Base-by-base conservation (phyloP, 2,329 filamentous ascomycete species). In the Colletotrichum chlorophyti region DNA sequence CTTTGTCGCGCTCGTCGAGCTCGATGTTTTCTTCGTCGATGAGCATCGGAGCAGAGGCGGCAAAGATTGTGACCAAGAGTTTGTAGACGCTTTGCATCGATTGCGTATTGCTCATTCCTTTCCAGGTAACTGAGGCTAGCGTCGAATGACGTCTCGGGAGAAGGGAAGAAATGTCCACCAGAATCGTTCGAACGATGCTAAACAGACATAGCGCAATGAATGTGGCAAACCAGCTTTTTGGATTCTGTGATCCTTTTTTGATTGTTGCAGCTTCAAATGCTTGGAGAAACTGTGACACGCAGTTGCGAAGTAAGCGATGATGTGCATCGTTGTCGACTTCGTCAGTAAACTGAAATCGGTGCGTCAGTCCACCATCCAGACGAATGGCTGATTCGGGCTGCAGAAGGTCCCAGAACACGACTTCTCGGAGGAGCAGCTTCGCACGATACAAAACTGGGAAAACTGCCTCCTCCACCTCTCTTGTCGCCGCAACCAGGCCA, bases 151-250 rank as follows among this genome's bases (percentile, higher is more conserved):
- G 55, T 29, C 59, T 60, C 15, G 67, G 62, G 17, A 65, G 61
- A 48, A 65, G 62, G 6, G 73, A 70, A 19, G 73, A 71, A 29
- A 81, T 71, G 53, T 84, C 80, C 14, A 79, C 71, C 5, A 85
- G 69, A 2, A 86, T 74, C 1, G 82, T 82, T 45, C 79, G 78
- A 17, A 81, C 76, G 24, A 83, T 73, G 65, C 82, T 85, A 64
- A 86, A 84, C n/a, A 86, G 79, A 66, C 83, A 85, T 15, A 86
- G 68, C 11, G 83, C 79, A 46, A 83, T 72, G 58, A 85, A 83
- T 4, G 78, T 67, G 2, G 83, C 79, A 14, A 84, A 67, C 78
- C 81, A 84, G 52, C 74, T 74, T 62, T 75, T 76, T 8, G 76
- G 71, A 21, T 74, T 73, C 19, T 76, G 67, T 5, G 71, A 68